Conservation (phyloP, 2,329 filamentous ascomycete genomes). For the Colletotrichum sp. region DNA sequence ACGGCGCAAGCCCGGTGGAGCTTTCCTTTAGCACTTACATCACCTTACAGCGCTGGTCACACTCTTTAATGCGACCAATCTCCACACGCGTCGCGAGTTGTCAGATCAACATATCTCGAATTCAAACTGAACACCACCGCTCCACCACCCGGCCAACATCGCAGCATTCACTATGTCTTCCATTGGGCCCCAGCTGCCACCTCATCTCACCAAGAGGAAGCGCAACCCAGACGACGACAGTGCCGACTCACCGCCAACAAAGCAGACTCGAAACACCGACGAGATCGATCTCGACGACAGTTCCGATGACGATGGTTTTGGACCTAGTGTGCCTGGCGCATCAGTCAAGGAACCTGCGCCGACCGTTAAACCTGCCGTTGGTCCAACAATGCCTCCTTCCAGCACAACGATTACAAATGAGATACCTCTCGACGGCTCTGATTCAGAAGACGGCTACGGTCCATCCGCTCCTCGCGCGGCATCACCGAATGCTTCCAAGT, state of each 20-base stretch:
- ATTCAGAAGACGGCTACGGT: constrained; percentile 38
- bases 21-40: background rate
- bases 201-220: constrained; percentile 69
- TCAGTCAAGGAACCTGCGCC: background rate
- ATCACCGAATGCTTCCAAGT: constrained; percentile 16
- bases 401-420: constrained; percentile 40
- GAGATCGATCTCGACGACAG: constrained; percentile 52
- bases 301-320: constrained; percentile 46
- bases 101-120: background rate
- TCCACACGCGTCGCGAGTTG: background rate
- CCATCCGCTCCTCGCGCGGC: constrained; percentile 22
- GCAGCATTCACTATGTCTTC: constrained; percentile 60
- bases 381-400: constrained; percentile 27
- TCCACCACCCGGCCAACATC: background rate
- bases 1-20: background rate
- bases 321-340: constrained; percentile 35
- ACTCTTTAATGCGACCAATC: background rate
- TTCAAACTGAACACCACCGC: background rate
- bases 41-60: background rate
- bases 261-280: constrained; percentile 55
- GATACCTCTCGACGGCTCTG: constrained; percentile 41
- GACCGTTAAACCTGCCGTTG: constrained; percentile 25
- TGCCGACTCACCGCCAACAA: constrained; percentile 47
- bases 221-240: constrained; percentile 51
- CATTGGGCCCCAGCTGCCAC: constrained; percentile 73